Evolutionary conservation across 148 eudicot species (phyloP), one percentile per base, ranked within the genome.

Genomic region (Linanthus parryae): DNA sequence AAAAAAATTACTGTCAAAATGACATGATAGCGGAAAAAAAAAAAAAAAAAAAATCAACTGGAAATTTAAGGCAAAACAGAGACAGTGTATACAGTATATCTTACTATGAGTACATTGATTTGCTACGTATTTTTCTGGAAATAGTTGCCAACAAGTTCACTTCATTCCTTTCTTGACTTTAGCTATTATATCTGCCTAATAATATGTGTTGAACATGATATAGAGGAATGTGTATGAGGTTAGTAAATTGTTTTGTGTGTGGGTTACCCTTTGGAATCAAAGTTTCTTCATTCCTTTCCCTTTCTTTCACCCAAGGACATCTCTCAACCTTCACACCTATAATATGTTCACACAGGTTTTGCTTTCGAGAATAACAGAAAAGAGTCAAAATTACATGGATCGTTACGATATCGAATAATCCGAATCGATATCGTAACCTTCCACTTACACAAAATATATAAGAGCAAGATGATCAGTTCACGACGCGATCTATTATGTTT

Each of bases 161-260:
- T 48, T 28, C 20, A 69, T 79, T 65, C 84, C 52, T 75, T 60
- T 25, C 83, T 70, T 74, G 59, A 26, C 41, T 67, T 62, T 65
- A 52, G 11, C 48, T 44, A 48, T 54, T 56, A 52, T 54, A 30
- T 37, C 27, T 34, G 20, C 28, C 7, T 8, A 48, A 7, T n/a
- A 0, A 8, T 3, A 29, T 9, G 30, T 18, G 19, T 30, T 42
- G 40, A 5, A 54, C n/a, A 26, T 23, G 8, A 25, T 15, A 8
- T 24, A 46, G 20, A 21, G 12, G 17, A 15, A 38, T 41, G 48
- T 21, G n/a, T 7, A 26, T 13, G 4, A 14, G 18, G 16, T 17
- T 16, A 39, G 3, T 5, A 22, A 28, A 41, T 41, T 20, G 21
- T 30, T 30, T 28, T 46, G 37, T 39, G 36, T 57, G 57, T 39